phyloP scores from a whole-genome alignment of 2,329 filamentous ascomycete species.

The Diplodia sapinea region DNA sequence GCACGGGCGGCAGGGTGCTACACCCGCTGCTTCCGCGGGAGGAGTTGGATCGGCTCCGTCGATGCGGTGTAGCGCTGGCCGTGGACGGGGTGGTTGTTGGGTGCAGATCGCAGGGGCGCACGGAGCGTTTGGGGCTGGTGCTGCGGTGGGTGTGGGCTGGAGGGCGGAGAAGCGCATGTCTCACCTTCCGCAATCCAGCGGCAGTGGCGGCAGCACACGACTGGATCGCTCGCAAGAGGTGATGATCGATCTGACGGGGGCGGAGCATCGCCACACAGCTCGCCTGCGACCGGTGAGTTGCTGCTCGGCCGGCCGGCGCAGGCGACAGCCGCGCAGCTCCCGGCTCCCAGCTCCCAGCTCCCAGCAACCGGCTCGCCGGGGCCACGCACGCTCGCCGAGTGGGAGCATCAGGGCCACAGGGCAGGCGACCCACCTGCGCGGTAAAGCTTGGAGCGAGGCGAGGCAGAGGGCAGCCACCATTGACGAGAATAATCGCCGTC shows the following conservation, averaged over 20 bases:
- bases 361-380: slow-evolving; percentile 17
- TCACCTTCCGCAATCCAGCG: slow-evolving; percentile 22
- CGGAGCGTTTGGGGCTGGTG: slow-evolving; percentile 9
- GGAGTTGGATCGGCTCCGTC: not conserved
- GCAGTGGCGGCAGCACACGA: slow-evolving; percentile 23
- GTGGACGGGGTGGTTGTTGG: not conserved
- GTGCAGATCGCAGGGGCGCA: slow-evolving; percentile 26
- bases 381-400: not conserved
- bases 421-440: slow-evolving; percentile 8
- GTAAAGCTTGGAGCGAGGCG: slow-evolving; percentile 5
- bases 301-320: not conserved
- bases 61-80: slow-evolving; percentile 29
- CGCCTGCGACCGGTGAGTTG: slow-evolving; percentile 8
- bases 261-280: slow-evolving; percentile 1
- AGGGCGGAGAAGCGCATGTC: slow-evolving; percentile 25
- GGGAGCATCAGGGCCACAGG: not conserved
- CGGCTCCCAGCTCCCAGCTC: not conserved
- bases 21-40: slow-evolving; percentile 18
- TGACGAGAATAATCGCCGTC: too few relatives aligned
- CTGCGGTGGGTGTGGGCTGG: not conserved
- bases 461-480: too few relatives aligned
- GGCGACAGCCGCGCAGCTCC: not conserved
- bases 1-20: not conserved
- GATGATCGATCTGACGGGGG: slow-evolving; percentile 9
- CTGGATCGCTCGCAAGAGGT: not conserved